Evolutionary conservation across 495 filamentous ascomycete genomes (phyloP).

Genomic region (Penicillium soppii): DNA sequence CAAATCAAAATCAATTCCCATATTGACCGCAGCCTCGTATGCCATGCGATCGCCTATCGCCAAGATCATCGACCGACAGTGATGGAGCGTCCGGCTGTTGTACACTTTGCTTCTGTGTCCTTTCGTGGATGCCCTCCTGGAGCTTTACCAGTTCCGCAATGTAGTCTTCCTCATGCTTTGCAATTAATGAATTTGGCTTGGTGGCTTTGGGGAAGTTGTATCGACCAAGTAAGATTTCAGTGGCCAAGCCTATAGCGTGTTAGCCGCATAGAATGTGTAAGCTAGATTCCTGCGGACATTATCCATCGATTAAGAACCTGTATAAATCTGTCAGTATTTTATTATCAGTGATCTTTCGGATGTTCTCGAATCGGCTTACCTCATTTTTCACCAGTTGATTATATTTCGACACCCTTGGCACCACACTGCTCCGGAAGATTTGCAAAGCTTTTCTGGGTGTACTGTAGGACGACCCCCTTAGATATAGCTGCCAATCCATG

Average conservation of each 20-base stretch:
- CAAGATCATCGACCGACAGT: conserved; percentile 24
- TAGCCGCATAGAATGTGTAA: conserved; percentile 18
- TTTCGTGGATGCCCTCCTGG: conserved; percentile 7
- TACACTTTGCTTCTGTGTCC: conserved; percentile 26
- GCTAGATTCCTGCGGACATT: conserved; percentile 26
- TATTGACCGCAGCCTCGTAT: conserved; percentile 29
- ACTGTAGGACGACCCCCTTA: conserved; percentile 20
- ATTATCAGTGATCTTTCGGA: conserved; percentile 25
- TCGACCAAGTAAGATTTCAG: conserved; percentile 33
- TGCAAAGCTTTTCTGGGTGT: background rate
- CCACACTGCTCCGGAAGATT: conserved; percentile 24
- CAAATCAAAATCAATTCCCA: conserved; percentile 17
- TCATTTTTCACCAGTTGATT: conserved; percentile 25
- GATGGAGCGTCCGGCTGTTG: conserved; percentile 24
- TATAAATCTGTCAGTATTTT: conserved; percentile 19
- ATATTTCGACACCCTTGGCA: conserved; percentile 31
- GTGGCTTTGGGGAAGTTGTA: conserved; percentile 29
- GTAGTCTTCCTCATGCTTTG: conserved; percentile 29
- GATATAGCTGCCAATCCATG: conserved; percentile 23
- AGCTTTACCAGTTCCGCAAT: conserved; percentile 18
- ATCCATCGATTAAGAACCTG: background rate
- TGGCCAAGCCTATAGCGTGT: conserved; percentile 25
- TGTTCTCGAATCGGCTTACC: conserved; percentile 5
- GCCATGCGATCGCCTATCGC: conserved; percentile 37
- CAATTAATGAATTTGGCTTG: conserved; percentile 19